A percentile compares a stretch with the other conserved stretches of the same genome.
Conservation (phyloP, 495 filamentous ascomycete genomes). For the Coniosporium apollinis region DNA sequence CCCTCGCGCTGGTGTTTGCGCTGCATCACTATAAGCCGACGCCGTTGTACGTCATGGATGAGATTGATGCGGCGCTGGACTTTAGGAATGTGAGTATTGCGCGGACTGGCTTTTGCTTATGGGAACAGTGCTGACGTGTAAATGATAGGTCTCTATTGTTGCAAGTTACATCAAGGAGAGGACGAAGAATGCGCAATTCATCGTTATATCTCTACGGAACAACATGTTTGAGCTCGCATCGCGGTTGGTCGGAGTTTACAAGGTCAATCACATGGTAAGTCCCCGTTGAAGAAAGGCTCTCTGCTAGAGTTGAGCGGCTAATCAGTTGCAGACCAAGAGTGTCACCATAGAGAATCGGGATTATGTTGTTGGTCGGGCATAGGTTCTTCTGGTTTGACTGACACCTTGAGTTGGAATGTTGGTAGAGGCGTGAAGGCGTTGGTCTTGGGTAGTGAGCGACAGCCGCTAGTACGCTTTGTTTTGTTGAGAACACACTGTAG, state of each 20-base stretch:
- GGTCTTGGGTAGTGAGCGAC: too few relatives aligned
- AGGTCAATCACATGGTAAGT: constrained; percentile 91
- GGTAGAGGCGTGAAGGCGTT: too few relatives aligned
- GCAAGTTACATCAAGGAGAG: constrained; percentile 97
- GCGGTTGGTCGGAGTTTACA: constrained; percentile 88
- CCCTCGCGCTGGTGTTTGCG: constrained; percentile 88
- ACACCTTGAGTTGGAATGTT: too few relatives aligned
- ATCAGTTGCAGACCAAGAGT: constrained; percentile 14
- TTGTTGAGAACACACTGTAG: too few relatives aligned
- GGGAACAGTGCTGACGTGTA: not conserved
- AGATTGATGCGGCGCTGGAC: constrained; percentile 96
- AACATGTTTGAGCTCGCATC: constrained; percentile 99
- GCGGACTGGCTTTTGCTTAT: not conserved
- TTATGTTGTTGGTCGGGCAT: constrained; percentile 11
- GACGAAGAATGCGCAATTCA: constrained; percentile 98
- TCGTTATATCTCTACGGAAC: constrained; percentile 93
- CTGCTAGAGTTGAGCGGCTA: not conserved
- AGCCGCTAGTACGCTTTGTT: too few relatives aligned
- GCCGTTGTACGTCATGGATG: constrained; percentile 97
- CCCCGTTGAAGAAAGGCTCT: not conserved
- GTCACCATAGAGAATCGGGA: constrained; percentile 18
- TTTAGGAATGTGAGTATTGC: constrained; percentile 72
- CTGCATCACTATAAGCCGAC: constrained; percentile 97
- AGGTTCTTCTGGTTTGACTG: too few relatives aligned
- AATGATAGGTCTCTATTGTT: constrained; percentile 83